These are phyloP conservation scores for Dillenia suffruticosa DNA, from an alignment of 164 flowering plant species.

Conservation along the genomic window DNA sequence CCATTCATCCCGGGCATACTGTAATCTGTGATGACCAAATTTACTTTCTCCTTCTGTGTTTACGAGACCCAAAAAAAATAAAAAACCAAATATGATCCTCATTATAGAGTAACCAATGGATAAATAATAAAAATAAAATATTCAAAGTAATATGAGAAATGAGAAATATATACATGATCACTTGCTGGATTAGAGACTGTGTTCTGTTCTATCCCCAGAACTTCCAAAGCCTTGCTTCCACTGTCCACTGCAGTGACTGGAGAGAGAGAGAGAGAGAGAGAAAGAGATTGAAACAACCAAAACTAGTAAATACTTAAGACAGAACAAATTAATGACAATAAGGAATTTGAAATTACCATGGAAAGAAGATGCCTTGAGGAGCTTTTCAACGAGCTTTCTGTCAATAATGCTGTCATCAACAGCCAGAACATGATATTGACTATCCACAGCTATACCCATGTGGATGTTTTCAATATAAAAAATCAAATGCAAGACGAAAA, in stretches of 20 bases:
- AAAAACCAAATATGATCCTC: not conserved
- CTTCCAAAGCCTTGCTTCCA: conserved; percentile 18
- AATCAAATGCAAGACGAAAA: too few relatives aligned
- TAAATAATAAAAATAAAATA: not conserved
- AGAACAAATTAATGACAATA: not conserved
- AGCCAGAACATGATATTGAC: conserved; percentile 15
- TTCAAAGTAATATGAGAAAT: not conserved
- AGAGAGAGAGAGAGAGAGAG: not conserved
- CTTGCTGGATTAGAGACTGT: not conserved
- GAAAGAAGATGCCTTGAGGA: conserved; percentile 9
- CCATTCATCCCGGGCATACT: conserved; percentile 17
- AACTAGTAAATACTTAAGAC: not conserved
- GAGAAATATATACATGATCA: not conserved
- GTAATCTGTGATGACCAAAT: conserved; percentile 13
- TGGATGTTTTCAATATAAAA: too few relatives aligned
- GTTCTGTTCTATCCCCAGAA: conserved; percentile 10
- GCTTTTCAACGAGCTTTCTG: conserved; percentile 10
- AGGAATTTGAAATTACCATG: conserved; percentile 1
- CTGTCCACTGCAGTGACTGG: conserved; percentile 21
- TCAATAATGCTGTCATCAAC: conserved; percentile 13
- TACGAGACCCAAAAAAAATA: not conserved
- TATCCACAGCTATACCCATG: conserved; percentile 1
- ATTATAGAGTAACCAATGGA: not conserved
- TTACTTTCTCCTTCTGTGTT: conserved; percentile 7
- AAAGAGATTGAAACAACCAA: not conserved